Percentiles rank a stretch among this genome's conserved stretches.
These are phyloP conservation scores for Puccinia coronata DNA, from an alignment of 1,284 basidiomycete species.

Conservation along the genomic window DNA sequence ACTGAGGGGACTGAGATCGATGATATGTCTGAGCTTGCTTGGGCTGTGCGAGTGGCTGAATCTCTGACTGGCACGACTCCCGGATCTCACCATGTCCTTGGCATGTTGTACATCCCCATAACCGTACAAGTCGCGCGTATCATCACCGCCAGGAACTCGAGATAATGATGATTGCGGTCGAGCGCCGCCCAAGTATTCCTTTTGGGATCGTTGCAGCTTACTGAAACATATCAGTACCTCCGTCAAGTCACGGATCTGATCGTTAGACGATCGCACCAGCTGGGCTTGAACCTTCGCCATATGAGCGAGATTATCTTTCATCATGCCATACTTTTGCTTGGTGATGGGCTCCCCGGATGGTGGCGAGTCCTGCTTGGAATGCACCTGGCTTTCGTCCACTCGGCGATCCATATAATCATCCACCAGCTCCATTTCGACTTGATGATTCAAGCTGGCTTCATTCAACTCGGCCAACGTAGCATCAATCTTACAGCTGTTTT, in stretches of 20 bases:
- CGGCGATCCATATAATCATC: constrained; percentile 28
- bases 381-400: neutral
- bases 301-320: constrained; percentile 14
- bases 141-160: neutral
- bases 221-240: constrained; percentile 37
- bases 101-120: neutral
- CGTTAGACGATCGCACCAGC: constrained; percentile 35
- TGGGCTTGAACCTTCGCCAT: constrained; percentile 20
- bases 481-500: constrained; percentile 41
- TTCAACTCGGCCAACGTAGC: constrained; percentile 17
- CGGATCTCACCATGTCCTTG: neutral
- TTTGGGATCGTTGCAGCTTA: constrained; percentile 18
- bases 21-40: constrained; percentile 31
- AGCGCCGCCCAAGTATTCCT: neutral
- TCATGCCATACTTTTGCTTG: constrained; percentile 13
- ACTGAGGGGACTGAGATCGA: constrained; percentile 27
- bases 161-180: neutral
- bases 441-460: constrained; percentile 25
- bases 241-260: constrained; percentile 47
- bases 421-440: constrained; percentile 39
- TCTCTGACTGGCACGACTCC: constrained; percentile 15
- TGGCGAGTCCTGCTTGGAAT: constrained; percentile 3
- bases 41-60: constrained; percentile 39
- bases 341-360: neutral
- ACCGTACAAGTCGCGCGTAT: neutral